A percentile compares a stretch with the other conserved stretches of the same genome.
Evolutionary conservation across 371 early-diverging fungal species (phyloP).

Genomic region (Coemansia sp.): DNA sequence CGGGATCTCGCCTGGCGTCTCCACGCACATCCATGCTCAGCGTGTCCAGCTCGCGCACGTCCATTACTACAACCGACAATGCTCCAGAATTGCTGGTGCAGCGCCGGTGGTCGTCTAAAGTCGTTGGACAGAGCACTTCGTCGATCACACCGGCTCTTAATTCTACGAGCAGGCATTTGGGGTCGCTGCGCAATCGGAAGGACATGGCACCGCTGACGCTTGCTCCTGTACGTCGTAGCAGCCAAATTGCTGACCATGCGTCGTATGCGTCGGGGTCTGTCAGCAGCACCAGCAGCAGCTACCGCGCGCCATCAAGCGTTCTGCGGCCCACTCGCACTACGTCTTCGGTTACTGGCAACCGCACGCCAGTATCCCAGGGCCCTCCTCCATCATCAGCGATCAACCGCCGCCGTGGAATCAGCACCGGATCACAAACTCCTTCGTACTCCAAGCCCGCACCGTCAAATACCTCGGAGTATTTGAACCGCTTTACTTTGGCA

Average conservation of each 20-base stretch:
- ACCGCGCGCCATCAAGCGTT: background rate
- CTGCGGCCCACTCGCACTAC: background rate
- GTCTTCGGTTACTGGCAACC: background rate
- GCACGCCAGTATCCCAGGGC: background rate
- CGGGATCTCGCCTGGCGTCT: background rate
- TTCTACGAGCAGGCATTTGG: background rate
- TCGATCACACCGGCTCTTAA: background rate
- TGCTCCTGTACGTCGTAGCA: slow-evolving; percentile 3
- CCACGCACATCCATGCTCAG: slow-evolving; percentile 6
- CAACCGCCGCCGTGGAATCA: slow-evolving; percentile 5
- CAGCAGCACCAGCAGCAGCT: background rate
- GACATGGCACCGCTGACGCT: slow-evolving; percentile 12
- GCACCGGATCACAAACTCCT: slow-evolving; percentile 1
- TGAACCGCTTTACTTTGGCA: background rate
- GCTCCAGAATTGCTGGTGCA: background rate
- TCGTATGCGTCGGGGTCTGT: background rate
- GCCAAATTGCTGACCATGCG: background rate
- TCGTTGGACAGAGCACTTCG: too few relatives aligned
- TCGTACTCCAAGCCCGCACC: background rate
- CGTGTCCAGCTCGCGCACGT: slow-evolving; percentile 8
- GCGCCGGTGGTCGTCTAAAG: background rate
- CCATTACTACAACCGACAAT: background rate
- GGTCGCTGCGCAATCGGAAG: slow-evolving; percentile 8
- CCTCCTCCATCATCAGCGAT: background rate
- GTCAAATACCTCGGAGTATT: background rate